Conservation (phyloP, 805 yeast genomes). For the Grigorovia jiainica region DNA sequence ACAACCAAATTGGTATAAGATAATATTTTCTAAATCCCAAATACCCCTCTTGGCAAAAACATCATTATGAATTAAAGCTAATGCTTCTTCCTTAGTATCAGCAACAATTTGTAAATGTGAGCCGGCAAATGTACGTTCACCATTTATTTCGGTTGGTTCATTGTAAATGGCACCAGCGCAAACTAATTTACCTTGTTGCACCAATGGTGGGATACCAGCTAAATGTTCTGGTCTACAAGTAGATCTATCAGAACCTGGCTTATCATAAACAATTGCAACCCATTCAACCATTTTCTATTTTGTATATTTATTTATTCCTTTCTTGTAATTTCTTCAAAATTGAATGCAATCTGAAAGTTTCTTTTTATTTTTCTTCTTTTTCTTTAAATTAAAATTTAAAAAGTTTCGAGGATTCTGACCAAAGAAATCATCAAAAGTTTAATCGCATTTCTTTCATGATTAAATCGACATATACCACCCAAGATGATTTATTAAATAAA, state of each 20-base stretch:
- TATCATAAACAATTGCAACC: constrained; percentile 62
- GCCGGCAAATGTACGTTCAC: constrained; percentile 51
- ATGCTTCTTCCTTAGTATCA: constrained; percentile 52
- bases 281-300: constrained; percentile 42
- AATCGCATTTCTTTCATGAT: too few species aligned
- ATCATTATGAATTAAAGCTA: constrained; percentile 56
- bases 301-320: too few species aligned
- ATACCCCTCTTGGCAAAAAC: constrained; percentile 54
- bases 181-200: constrained; percentile 37
- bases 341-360: background rate
- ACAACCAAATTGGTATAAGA: constrained; percentile 46
- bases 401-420: too few species aligned
- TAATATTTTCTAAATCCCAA: constrained; percentile 62
- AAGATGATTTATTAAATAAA: too few species aligned
- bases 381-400: too few species aligned
- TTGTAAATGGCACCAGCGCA: constrained; percentile 45
- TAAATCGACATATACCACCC: too few species aligned
- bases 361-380: background rate
- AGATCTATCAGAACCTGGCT: constrained; percentile 52
- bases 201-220: constrained; percentile 35
- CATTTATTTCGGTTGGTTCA: constrained; percentile 34
- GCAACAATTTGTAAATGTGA: constrained; percentile 57
- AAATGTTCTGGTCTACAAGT: constrained; percentile 45
- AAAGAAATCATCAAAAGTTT: too few species aligned
- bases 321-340: too few species aligned